Base-by-base conservation (phyloP, 2,329 filamentous ascomycete species). In the Malbranchea zuffiana region DNA sequence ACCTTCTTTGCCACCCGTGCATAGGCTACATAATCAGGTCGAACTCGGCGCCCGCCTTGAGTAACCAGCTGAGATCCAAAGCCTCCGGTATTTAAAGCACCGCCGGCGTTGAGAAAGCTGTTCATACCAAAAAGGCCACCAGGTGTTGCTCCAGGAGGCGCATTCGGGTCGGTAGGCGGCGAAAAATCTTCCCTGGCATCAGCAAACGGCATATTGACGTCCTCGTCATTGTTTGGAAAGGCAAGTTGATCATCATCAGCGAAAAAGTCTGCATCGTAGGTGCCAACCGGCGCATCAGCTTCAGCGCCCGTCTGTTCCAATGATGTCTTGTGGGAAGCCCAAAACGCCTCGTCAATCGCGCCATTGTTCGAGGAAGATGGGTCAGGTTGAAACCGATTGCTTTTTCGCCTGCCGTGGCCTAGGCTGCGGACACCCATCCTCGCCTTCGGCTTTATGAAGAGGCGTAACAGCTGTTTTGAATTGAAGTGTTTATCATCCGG, bases 401-500 rank as follows among this genome's bases (percentile, higher is more conserved):
- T 49, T 34, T 46, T 53, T 35, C 48, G 44, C 36, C 62, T 64
- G 21, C 66, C 65, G 31, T 72, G 67, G 3, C 68, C 65, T 29
- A 68, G 62, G 44, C 71, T 77, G 32, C 78, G 73, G 40, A 77
- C 74, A 29, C 81, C 78, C 60, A 95, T 74, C 27, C 81, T 80
- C 7, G 87, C 85, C 57, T 87, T 93, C 18, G 90, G 90, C 59
- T 98, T 98, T 18, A 96, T 70, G 70, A 96, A 98, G 1, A 98
- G 72, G 34, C 78, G 82, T 5, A 96, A 68, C 0, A 98, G 69
- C 47, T 93, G 84, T 54, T 82, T 82, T 6, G 88, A 96, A 64
- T 87, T 94, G 67, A 98, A 96, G 57, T 96, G 87, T 61, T 95
- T 95, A 63, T 98, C 90, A 53, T 98, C 90, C 2, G 92, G 88